Conservation (phyloP, 306 rosid species). For the Senna siamea region DNA sequence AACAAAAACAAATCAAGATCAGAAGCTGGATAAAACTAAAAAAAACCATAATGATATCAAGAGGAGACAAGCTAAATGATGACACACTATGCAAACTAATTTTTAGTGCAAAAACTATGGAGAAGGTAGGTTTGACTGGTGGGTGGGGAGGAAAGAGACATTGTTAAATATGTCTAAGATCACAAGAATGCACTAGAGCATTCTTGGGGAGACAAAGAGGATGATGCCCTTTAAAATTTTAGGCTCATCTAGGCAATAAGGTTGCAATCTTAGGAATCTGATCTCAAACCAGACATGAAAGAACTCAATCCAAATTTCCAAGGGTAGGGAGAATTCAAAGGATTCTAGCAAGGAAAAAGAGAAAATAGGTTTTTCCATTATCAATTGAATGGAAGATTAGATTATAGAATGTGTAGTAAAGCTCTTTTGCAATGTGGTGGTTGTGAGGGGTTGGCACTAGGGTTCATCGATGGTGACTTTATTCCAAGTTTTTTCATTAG, state of each 20-base stretch:
- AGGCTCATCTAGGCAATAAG: conserved; percentile 50
- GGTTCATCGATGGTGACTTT: conserved; percentile 68
- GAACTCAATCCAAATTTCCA: conserved; percentile 35
- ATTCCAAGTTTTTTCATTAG: conserved; percentile 83
- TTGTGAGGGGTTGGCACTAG: conserved; percentile 54
- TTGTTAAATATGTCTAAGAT: conserved; percentile 54
- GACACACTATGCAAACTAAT: conserved; percentile 63
- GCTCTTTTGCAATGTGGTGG: conserved; percentile 92
- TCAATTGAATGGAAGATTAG: conserved; percentile 43
- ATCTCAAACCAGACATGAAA: conserved; percentile 39
- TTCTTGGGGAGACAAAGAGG: conserved; percentile 45
- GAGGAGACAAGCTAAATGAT: conserved; percentile 64
- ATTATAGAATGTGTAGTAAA: conserved; percentile 76
- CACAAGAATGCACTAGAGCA: conserved; percentile 59
- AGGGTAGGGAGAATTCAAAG: conserved; percentile 7
- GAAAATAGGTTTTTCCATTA: conserved; percentile 29
- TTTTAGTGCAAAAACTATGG: conserved; percentile 44
- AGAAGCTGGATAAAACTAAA: conserved; percentile 52
- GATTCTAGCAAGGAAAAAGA: conserved; percentile 19
- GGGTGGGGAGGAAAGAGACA: conserved; percentile 42
- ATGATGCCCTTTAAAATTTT: conserved; percentile 66
- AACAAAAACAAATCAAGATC: conserved; percentile 59
- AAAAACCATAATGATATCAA: conserved; percentile 51
- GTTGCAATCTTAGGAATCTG: conserved; percentile 50
- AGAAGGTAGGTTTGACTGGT: conserved; percentile 35